Evolutionary conservation across 148 eudicot species (phyloP).

Genomic region (Arctostaphylos glauca): DNA sequence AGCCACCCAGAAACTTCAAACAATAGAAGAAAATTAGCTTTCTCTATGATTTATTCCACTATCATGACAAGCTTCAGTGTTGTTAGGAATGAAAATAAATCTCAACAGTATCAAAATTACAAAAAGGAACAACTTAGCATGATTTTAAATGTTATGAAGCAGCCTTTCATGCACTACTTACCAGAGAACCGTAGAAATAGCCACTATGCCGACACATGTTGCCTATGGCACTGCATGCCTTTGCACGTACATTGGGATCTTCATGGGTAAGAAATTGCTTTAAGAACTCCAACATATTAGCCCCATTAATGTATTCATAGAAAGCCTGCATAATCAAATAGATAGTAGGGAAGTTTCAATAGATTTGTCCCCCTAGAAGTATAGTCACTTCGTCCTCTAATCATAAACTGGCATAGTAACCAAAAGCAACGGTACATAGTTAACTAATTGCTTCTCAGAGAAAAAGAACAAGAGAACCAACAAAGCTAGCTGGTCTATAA

Average conservation of each 20-base stretch:
- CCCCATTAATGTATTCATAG: constrained; percentile 69
- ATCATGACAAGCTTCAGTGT: constrained; percentile 4
- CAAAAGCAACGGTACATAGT: neutral
- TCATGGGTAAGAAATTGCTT: constrained; percentile 71
- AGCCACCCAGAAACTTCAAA: neutral
- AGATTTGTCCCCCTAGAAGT: too few species aligned
- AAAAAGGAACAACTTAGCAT: neutral
- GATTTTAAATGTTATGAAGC: neutral
- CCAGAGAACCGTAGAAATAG: constrained; percentile 79
- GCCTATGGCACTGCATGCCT: constrained; percentile 89
- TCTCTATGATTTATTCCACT: neutral
- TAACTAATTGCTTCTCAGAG: neutral
- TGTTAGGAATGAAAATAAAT: neutral
- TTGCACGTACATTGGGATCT: constrained; percentile 81
- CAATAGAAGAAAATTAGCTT: neutral
- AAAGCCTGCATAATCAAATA: constrained; percentile 56
- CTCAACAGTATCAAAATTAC: neutral
- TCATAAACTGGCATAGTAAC: neutral
- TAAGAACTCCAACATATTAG: constrained; percentile 62
- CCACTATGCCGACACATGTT: constrained; percentile 96
- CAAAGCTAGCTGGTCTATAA: neutral
- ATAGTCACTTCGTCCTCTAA: neutral
- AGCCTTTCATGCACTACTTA: constrained; percentile 24
- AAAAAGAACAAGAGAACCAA: neutral
- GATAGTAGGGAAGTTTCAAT: neutral